A percentile compares a stretch with the other conserved stretches of the same genome.
Evolutionary conservation across 1,284 basidiomycete genomes (phyloP).

Genomic region (Heterobasidion occidentale): DNA sequence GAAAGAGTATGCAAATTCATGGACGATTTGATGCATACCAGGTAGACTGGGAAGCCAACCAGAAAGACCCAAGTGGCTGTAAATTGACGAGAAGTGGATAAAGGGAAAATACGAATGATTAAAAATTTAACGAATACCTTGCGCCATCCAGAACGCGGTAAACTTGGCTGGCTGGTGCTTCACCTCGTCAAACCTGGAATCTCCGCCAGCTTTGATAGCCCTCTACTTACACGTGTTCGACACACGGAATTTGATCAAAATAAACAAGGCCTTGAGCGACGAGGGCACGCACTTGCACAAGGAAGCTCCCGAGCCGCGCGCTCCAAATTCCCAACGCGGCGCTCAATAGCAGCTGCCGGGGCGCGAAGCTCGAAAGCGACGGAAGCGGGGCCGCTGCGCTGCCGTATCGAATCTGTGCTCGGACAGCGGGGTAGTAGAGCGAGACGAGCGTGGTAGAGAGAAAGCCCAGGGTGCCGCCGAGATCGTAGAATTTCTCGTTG

Average conservation of each 20-base stretch:
- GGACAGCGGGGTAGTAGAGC: slow-evolving; percentile 50
- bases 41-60: slow-evolving; percentile 63
- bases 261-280: background rate
- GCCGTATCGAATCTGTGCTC: slow-evolving; percentile 35
- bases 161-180: slow-evolving; percentile 57
- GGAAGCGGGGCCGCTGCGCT: slow-evolving; percentile 28
- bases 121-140: slow-evolving; percentile 31
- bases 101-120: background rate
- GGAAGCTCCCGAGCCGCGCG: slow-evolving; percentile 53
- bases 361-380: slow-evolving; percentile 41
- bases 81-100: background rate
- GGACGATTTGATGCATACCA: slow-evolving; percentile 22
- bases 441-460: slow-evolving; percentile 55
- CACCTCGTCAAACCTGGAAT: slow-evolving; percentile 66
- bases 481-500: slow-evolving; percentile 51
- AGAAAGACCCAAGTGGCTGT: slow-evolving; percentile 63
- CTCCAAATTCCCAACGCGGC: slow-evolving; percentile 55
- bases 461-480: slow-evolving; percentile 62
- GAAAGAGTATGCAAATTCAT: slow-evolving; percentile 5
- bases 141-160: slow-evolving; percentile 61
- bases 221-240: slow-evolving; percentile 21
- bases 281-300: slow-evolving; percentile 34
- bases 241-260: background rate
- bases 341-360: slow-evolving; percentile 52
- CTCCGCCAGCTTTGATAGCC: slow-evolving; percentile 40